phyloP scores from a whole-genome alignment of 257 asterid genomes.

The Solanum habrochaites region DNA sequence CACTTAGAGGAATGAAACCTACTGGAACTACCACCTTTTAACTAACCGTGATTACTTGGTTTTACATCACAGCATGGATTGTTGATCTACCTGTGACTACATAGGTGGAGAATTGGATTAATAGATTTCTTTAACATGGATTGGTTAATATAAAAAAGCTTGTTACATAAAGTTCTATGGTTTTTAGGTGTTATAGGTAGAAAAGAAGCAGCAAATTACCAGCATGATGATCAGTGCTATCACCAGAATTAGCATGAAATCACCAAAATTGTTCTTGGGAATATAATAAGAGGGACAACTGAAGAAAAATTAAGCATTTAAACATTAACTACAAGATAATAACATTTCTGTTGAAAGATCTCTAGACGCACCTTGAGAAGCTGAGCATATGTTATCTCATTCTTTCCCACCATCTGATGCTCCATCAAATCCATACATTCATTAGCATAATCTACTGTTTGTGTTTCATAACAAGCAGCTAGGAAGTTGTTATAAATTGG shows the following conservation, averaged over 20 bases:
- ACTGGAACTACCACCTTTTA: neutral
- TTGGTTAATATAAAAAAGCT: neutral
- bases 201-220: neutral
- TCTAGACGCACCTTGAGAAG: slow-evolving; percentile 63
- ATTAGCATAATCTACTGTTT: slow-evolving; percentile 37
- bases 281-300: neutral
- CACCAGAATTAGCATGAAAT: neutral
- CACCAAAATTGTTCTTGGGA: neutral
- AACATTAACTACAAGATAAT: neutral
- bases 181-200: neutral
- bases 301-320: neutral
- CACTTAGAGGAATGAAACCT: neutral
- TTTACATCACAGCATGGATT: neutral
- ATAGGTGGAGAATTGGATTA: neutral
- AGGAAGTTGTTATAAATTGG: slow-evolving; percentile 51
- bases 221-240: neutral
- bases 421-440: slow-evolving; percentile 68
- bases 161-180: neutral
- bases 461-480: slow-evolving; percentile 38
- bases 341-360: neutral
- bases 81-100: neutral
- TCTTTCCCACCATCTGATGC: slow-evolving; percentile 62
- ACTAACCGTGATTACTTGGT: neutral
- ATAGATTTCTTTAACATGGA: neutral
- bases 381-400: slow-evolving; percentile 46